Evolutionary conservation across 1,284 basidiomycete genomes (phyloP).

Genomic region (Amylostereum areolatum): DNA sequence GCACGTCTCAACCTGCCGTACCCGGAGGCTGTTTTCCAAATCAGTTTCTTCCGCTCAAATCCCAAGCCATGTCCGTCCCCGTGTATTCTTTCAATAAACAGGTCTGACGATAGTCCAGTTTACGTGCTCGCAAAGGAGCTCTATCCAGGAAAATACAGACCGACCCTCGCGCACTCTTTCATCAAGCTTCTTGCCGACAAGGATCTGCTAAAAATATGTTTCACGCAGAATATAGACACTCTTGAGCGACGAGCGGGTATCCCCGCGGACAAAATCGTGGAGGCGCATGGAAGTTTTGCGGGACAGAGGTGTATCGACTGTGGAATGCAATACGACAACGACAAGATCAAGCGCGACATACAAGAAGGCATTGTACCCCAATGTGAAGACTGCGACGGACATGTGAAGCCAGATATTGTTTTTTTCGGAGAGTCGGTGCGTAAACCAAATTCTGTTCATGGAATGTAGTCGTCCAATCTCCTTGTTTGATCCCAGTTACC

Average conservation of each 20-base stretch:
- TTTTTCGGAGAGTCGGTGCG: conserved; percentile 84
- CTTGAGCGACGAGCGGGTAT: conserved; percentile 86
- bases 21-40: conserved; percentile 80
- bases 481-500: conserved; percentile 44
- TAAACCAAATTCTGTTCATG: conserved; percentile 7
- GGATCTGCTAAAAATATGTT: conserved; percentile 65
- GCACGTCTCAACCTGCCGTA: conserved; percentile 67
- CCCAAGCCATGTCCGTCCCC: conserved; percentile 61
- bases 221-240: conserved; percentile 92
- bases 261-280: conserved; percentile 69
- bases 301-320: conserved; percentile 79
- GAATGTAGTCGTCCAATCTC: neutral
- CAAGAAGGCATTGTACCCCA: conserved; percentile 53
- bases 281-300: conserved; percentile 93
- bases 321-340: conserved; percentile 47
- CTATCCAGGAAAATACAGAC: conserved; percentile 82
- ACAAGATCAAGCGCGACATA: conserved; percentile 64
- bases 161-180: conserved; percentile 89
- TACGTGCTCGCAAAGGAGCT: conserved; percentile 88
- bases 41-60: conserved; percentile 65
- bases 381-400: conserved; percentile 61
- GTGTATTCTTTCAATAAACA: neutral
- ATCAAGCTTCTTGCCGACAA: conserved; percentile 70
- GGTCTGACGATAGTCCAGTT: conserved; percentile 37
- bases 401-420: conserved; percentile 92